Evolutionary conservation across 2,329 filamentous ascomycete species (phyloP), one percentile per base, ranked within the genome.

Genomic region (Tolypocladium amazonense): DNA sequence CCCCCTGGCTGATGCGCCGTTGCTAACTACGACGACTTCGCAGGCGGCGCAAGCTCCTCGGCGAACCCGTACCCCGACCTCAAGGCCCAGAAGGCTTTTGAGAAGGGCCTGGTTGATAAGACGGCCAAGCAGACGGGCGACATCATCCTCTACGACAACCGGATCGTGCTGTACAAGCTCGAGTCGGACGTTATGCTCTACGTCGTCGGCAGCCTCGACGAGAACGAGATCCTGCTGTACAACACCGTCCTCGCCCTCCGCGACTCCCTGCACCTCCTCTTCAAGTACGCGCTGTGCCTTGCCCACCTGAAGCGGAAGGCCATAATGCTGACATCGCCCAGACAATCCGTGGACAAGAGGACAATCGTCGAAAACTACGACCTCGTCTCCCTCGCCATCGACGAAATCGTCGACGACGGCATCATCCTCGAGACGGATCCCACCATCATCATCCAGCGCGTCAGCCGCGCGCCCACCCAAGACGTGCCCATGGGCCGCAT

Each of bases 351-450:
- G 57, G 94, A 99, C 79, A 97, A 97, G 83, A 88, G 94, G 66
- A 97, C 94, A 60, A 92, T 97, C 66, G 88, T 97, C 70, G 94
- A 99, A 77, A 97, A 97, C 83, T 99, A 97, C 80, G 94, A 97
- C 75, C 84, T 97, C 27, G 90, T 97, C 63, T 89, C 92, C 18
- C 85, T 99, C 58, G 90, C 92, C 53, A 90, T 99, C 65, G 94
- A 99, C 75, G 94, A 99, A 76, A 93, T 95, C 63, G 85, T 95
- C 58, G 92, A 96, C 75, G 92, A 96, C 71, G 94, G 94, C 62
- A 95, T 97, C 72, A 93, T 99, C 68, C 85, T 99, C 62, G 94
- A 99, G 79, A 97, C 93, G 0, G 94, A 99, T 73, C 92, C 94
- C 1, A 93, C 94, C 64, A 89, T 96, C 69, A 90, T 99, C 65